Percentiles rank a stretch among this genome's conserved stretches.
phyloP scores from a whole-genome alignment of 2,329 filamentous ascomycete species.

The Colletotrichum agaves region DNA sequence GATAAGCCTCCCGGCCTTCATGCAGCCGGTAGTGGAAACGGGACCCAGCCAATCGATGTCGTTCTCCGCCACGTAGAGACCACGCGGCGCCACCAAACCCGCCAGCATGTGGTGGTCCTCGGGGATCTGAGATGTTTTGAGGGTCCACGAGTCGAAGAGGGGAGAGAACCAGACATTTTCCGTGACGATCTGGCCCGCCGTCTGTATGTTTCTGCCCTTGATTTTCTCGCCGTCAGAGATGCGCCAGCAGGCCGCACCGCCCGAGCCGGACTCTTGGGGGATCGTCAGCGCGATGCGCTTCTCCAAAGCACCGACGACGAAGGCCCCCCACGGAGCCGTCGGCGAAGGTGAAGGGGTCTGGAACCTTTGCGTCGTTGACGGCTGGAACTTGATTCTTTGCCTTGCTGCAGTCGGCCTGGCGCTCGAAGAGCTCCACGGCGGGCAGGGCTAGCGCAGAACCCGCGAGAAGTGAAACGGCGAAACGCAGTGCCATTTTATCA shows the following conservation, averaged over 20 bases:
- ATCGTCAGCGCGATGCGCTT: conserved; percentile 69
- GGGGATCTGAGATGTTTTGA: conserved; percentile 58
- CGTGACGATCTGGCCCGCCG: conserved; percentile 65
- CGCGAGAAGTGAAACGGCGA: conserved; percentile 41
- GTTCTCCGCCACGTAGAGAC: conserved; percentile 67
- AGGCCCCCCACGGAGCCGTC: conserved; percentile 61
- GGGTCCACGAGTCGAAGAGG: conserved; percentile 63
- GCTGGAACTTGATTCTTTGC: conserved; percentile 47
- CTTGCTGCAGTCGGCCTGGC: conserved; percentile 50
- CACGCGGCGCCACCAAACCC: conserved; percentile 65
- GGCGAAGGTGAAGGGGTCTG: conserved; percentile 60
- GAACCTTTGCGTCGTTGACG: conserved; percentile 51
- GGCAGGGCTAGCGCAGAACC: conserved; percentile 49
- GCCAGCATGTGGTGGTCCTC: conserved; percentile 69
- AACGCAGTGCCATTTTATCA: background rate
- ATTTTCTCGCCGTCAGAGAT: conserved; percentile 61
- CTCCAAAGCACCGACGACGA: conserved; percentile 69
- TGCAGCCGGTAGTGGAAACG: conserved; percentile 66
- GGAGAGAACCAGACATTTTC: conserved; percentile 74
- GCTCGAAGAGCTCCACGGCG: conserved; percentile 49
- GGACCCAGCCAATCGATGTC: conserved; percentile 69
- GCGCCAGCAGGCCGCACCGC: conserved; percentile 71
- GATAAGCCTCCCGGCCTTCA: conserved; percentile 64
- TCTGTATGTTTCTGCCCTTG: conserved; percentile 69
- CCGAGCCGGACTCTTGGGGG: conserved; percentile 71